Evolutionary conservation across 257 asterid species (phyloP), one percentile per base, ranked within the genome.

Genomic region (Knoxia roxburghii): DNA sequence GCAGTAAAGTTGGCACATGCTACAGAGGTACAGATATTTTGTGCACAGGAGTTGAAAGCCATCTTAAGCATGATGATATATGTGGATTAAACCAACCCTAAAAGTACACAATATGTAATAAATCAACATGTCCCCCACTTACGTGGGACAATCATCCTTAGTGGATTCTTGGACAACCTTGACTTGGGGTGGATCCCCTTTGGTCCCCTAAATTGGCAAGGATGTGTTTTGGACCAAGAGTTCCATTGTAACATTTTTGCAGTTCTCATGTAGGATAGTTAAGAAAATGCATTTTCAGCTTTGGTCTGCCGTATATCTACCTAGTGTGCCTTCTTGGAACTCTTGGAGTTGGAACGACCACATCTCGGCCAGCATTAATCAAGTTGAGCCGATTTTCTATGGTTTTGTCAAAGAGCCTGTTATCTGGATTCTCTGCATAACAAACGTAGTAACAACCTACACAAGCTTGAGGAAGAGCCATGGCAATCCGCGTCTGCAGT

Each of bases 401-500:
- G 7, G 96, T 88, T 9, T 71, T 33, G 46, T 94, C 97, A 43
- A 88, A 94, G 17, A 84, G 52, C 77, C 92, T 76, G 75, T 70
- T 87, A 14, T 84, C 87, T 0, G 99, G 96, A 74, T 88, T 90
- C 85, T 94, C 99, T 0, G 97, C 99, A 21, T 86, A 94, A 80
- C 97, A 94, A 0, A 90, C 99, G 67, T 90, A 94, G 87, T 88
- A 94, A 75, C 95, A 88, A 62, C 96, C 75, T 66, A 94, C 96
- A 74, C 99, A 88, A 10, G 97, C 96, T 7, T 94, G 99, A 46
- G 97, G 99, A 78, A 94, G 41, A 49, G 96, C 97, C 99, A 94
- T 94, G 7, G 97, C 97, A 69, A 94, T 94, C 86, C 97, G 84
- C 43, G 97, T 94, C 97, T 94, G 91, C 64, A 67, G 18, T 74